Conservation (phyloP, 139 green algal genomes). For the Closterium sp. region DNA sequence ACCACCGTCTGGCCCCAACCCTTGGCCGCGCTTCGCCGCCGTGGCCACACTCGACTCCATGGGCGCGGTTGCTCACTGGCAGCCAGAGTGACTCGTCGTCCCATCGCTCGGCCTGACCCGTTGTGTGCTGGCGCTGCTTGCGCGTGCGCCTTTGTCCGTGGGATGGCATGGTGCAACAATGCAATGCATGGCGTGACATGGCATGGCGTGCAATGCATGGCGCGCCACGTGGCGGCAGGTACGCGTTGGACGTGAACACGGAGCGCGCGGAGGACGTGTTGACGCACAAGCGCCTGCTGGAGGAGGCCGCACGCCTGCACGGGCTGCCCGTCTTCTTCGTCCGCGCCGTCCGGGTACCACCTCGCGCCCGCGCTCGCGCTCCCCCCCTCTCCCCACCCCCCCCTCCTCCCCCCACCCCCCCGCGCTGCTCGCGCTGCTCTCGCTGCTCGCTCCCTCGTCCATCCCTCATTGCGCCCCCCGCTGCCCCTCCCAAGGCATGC, state of each 20-base stretch:
- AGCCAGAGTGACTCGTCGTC: neutral
- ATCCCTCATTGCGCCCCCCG: neutral
- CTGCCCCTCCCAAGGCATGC: neutral
- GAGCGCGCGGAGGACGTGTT: constrained; percentile 82
- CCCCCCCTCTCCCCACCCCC: no score
- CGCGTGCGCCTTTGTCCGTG: neutral
- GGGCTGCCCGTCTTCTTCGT: constrained; percentile 40
- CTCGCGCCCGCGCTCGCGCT: neutral
- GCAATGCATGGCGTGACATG: neutral
- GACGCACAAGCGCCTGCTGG: constrained; percentile 88
- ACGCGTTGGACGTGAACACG: constrained; percentile 55
- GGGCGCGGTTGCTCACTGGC: neutral
- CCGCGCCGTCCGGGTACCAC: constrained; percentile 42
- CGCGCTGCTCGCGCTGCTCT: no score
- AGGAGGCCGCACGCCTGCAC: constrained; percentile 66
- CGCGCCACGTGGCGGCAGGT: constrained; percentile 23
- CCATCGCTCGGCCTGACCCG: neutral
- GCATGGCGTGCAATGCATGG: neutral
- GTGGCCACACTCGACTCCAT: neutral
- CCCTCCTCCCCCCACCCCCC: no score
- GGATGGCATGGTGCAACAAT: no score
- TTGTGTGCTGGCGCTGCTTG: neutral
- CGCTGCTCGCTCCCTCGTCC: neutral
- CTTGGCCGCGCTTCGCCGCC: neutral
- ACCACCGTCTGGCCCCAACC: no score